Evolutionary conservation across 768 basidiomycete species (phyloP), one percentile per base, ranked within the genome.

Genomic region (Suillus subaureus): DNA sequence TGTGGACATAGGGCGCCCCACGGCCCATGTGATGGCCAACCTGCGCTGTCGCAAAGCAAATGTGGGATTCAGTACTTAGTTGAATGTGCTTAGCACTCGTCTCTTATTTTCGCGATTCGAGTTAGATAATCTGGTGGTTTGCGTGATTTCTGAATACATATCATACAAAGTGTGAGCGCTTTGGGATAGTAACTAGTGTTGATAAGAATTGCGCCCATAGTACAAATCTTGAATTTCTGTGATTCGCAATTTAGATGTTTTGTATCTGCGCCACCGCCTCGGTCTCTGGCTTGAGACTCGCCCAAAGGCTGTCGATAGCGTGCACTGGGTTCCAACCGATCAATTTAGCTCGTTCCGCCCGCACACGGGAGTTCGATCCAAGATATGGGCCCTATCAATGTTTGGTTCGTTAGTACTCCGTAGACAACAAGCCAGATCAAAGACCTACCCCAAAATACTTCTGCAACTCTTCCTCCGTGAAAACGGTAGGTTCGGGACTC

Each of bases 401-500:
- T 15, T 42, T 13, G 51, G 55, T 39, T 64, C 37, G 23, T 40
- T 28, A 62, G 11, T 26, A 39, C 5, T 26, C 11, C 23, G 7
- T 58, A 9, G 0, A 39, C 12, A n/a, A 18, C 13, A 11, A 16
- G 37, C 18, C 21, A 18, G 35, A 21, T 3, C 18, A 31, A 49
- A 40, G n/a, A 67, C 68, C 45, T 49, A 73, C 74, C 35, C 33
- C 31, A 15, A 70, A 68, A 28, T 71, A 66, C 21, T 63, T 67
- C 42, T 45, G 43, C 66, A 62, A 45, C 65, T 75, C 73, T 43
- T 55, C 61, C 28, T 61, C 61, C 2, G 80, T 81, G 67, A 87
- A 86, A 1, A 79, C 69, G 1, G 81, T 83, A 3, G 84, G 83
- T 58, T 78, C 61, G 71, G 72, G 9, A 47, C 74, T 73, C 67